Base-by-base conservation (phyloP, 352 stramenopile genomes). In the Globisporangium perplexum region DNA sequence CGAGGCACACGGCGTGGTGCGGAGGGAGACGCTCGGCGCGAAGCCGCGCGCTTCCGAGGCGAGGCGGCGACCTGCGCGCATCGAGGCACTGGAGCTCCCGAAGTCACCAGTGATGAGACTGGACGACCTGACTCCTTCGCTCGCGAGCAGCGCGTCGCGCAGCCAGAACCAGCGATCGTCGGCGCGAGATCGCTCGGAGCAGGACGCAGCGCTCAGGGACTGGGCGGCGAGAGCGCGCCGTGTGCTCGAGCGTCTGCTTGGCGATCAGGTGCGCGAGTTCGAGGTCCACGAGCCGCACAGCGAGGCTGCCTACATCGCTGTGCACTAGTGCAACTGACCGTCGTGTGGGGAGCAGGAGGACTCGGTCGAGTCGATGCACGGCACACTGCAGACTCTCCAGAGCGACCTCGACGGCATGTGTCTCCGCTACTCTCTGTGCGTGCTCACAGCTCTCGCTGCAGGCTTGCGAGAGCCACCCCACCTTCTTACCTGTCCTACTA, bases 381-480 rank as follows among this genome's bases (percentile, higher is more conserved):
- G 10, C 15, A 43, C 15, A 43, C 7, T 10, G 38, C 15, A 43
- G 38, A 22, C 17, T 8, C 38, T 53, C 5, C 54, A 49, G 4
- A 49, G 28, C 4, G 45, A 42, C 11, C 48, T 60, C 28, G 28
- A 41, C 30, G 26, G 12, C 15, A 45, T 60, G 15, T 54, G 54
- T 26, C 18, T 49, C 20, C 54, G 46, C 26, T 60, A 39, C 20
- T 10, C 28, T n/a, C 22, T 60, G 54, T 60, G 33, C 18, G 53
- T 41, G 30, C 0, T 6, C 18, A 28, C n/a, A 39, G 22, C 20
- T 28, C n/a, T 26, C 8, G 17, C 15, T 28, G 41, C 7, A 15
- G 8, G 7, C 3, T 20, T 28, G 7, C 11, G 4, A 22, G 28
- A 31, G 4, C 10, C 28, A 3, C 28, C 7, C 7, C 28, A 31